Conservation (phyloP, 495 filamentous ascomycete species). For the Lasiosphaeria hispida region DNA sequence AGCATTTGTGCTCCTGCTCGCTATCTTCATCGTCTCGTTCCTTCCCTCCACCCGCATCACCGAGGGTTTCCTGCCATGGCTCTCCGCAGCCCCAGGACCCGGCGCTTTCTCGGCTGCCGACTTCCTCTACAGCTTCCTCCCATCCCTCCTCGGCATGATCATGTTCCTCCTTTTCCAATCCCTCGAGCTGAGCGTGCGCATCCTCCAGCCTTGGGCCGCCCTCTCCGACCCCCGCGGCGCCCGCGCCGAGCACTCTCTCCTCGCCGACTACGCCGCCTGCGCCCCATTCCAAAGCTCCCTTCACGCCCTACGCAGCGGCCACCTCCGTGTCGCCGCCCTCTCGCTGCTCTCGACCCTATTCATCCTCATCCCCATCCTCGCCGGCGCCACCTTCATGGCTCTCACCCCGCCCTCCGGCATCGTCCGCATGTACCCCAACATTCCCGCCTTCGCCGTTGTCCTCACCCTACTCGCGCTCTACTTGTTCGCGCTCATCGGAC, state of each 20-base stretch:
- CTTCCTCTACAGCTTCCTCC: constrained; percentile 85
- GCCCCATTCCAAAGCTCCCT: constrained; percentile 62
- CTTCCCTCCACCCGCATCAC: constrained; percentile 59
- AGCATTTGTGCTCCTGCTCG: constrained; percentile 63
- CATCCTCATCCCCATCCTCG: constrained; percentile 67
- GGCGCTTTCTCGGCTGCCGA: constrained; percentile 78
- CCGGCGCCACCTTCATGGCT: constrained; percentile 78
- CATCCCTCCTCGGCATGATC: constrained; percentile 69
- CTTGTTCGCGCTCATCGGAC: constrained; percentile 45
- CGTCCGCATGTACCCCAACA: constrained; percentile 66
- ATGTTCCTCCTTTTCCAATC: constrained; percentile 75
- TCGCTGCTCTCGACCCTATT: constrained; percentile 64
- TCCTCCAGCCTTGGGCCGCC: constrained; percentile 71
- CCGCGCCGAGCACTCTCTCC: constrained; percentile 63
- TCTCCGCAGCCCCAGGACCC: constrained; percentile 57
- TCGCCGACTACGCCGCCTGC: constrained; percentile 68
- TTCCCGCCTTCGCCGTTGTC: constrained; percentile 67
- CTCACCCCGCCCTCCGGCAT: constrained; percentile 57
- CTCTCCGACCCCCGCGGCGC: constrained; percentile 58
- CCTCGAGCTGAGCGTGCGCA: constrained; percentile 71
- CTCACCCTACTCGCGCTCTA: constrained; percentile 66
- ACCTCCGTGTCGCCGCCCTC: constrained; percentile 69
- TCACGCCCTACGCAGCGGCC: constrained; percentile 59
- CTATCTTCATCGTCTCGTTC: constrained; percentile 75
- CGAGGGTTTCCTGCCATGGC: constrained; percentile 66